phyloP scores from a whole-genome alignment of 2,329 filamentous ascomycete species.

The Phaeoacremonium minimum region DNA sequence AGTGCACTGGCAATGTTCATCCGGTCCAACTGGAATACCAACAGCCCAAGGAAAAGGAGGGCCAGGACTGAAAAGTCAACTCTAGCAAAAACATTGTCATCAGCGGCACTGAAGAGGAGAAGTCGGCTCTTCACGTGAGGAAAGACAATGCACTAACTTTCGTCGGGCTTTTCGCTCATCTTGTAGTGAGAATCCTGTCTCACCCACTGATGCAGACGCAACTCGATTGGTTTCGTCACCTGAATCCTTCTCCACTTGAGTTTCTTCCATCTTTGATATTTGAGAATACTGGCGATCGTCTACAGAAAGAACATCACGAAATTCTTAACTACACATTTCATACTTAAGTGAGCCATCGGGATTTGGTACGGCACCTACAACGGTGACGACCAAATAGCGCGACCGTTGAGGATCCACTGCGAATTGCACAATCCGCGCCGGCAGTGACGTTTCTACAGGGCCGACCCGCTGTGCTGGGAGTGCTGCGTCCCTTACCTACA shows the following conservation, averaged over 20 bases:
- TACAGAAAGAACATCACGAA: background rate
- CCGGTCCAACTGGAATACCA: conserved; percentile 47
- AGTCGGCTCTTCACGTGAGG: too few species aligned
- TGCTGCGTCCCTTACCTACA: too few species aligned
- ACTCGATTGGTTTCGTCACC: background rate
- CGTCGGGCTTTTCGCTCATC: background rate
- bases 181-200: background rate
- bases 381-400: background rate
- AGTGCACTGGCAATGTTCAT: conserved; percentile 48
- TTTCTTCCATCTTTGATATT: background rate
- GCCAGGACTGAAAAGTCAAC: conserved; percentile 32
- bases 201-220: background rate
- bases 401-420: background rate
- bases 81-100: too few species aligned
- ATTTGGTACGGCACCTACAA: too few species aligned
- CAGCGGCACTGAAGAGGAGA: too few species aligned
- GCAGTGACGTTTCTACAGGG: background rate
- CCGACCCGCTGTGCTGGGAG: too few species aligned
- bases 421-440: background rate
- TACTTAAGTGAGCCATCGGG: too few species aligned
- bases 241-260: background rate
- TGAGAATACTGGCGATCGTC: background rate
- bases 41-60: conserved; percentile 41
- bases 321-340: too few species aligned
- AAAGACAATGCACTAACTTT: too few species aligned